These are phyloP conservation scores for Salvia hispanica DNA, from an alignment of 257 asterid genomes.

Conservation along the genomic window DNA sequence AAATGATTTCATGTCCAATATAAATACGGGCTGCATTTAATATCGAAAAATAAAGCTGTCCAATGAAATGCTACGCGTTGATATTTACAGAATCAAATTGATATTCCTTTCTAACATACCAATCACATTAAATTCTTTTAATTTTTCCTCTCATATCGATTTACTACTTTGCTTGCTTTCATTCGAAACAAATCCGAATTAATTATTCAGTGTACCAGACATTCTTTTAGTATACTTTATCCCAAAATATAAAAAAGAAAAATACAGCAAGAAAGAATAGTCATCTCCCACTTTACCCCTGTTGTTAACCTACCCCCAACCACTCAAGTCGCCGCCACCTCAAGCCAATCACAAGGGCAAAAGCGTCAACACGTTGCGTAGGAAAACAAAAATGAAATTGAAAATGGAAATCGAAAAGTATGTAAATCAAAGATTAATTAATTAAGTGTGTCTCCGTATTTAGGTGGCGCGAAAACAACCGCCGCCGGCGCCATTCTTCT, in stretches of 20 bases:
- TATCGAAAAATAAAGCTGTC: not conserved
- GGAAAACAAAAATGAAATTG: no score
- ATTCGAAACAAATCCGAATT: slow-evolving; percentile 5
- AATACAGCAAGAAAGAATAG: not conserved
- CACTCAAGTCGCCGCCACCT: not conserved
- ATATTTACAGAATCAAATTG: no score
- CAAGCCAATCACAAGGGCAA: slow-evolving; percentile 31
- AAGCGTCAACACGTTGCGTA: slow-evolving; percentile 23
- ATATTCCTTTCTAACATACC: not conserved
- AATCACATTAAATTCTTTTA: not conserved
- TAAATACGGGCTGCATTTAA: not conserved
- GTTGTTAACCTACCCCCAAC: slow-evolving; percentile 12
- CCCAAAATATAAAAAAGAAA: not conserved
- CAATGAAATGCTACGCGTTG: not conserved
- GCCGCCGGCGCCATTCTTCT: slow-evolving; percentile 36
- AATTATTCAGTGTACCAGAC: slow-evolving; percentile 11
- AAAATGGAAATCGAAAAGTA: slow-evolving; percentile 24
- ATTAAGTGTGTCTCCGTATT: not conserved
- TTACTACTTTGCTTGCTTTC: slow-evolving; percentile 26
- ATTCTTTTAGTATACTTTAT: slow-evolving; percentile 22
- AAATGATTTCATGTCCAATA: no score
- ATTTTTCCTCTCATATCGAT: slow-evolving; percentile 9
- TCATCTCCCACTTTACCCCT: slow-evolving; percentile 18
- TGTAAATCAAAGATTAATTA: not conserved
- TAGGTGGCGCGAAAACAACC: slow-evolving; percentile 64